phyloP scores from a whole-genome alignment of 305 asterid genomes.

The Withania somnifera region DNA sequence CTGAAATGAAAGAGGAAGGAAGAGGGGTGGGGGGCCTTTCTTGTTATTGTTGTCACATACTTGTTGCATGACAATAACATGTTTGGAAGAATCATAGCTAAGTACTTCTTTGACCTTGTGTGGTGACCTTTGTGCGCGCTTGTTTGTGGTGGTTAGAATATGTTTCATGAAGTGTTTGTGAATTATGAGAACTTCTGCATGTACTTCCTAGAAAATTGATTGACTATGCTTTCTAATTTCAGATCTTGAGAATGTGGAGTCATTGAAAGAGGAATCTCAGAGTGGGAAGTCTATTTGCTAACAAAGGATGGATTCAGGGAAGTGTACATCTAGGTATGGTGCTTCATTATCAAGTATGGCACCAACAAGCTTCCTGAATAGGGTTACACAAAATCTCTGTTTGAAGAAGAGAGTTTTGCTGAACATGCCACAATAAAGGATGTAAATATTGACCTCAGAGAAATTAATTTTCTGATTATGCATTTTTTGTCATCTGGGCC shows the following conservation, averaged over 20 bases:
- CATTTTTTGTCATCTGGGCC: conserved; percentile 96
- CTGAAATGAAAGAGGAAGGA: too few species aligned
- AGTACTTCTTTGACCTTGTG: not conserved
- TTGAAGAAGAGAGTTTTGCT: conserved; percentile 35
- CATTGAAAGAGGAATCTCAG: conserved; percentile 12
- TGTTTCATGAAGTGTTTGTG: not conserved
- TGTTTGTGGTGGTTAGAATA: not conserved
- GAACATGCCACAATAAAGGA: conserved; percentile 39
- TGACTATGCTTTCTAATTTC: not conserved
- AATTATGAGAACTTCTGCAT: not conserved
- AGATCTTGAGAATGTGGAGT: not conserved
- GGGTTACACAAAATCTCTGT: conserved; percentile 36
- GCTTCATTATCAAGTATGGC: conserved; percentile 37
- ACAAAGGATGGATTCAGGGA: conserved; percentile 65
- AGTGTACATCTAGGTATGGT: conserved; percentile 28
- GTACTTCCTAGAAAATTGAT: not conserved
- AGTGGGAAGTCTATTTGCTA: conserved; percentile 15
- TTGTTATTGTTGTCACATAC: too few species aligned
- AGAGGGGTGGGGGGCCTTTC: too few species aligned
- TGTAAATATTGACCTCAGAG: conserved; percentile 65
- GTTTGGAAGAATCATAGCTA: not conserved
- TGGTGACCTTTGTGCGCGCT: not conserved
- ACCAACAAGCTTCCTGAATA: conserved; percentile 31
- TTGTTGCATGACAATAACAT: too few species aligned
- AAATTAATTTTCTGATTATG: conserved; percentile 77